Evolutionary conservation across 2,329 filamentous ascomycete genomes (phyloP), one percentile per base, ranked within the genome.

Genomic region (Cladosporium oxysporum): DNA sequence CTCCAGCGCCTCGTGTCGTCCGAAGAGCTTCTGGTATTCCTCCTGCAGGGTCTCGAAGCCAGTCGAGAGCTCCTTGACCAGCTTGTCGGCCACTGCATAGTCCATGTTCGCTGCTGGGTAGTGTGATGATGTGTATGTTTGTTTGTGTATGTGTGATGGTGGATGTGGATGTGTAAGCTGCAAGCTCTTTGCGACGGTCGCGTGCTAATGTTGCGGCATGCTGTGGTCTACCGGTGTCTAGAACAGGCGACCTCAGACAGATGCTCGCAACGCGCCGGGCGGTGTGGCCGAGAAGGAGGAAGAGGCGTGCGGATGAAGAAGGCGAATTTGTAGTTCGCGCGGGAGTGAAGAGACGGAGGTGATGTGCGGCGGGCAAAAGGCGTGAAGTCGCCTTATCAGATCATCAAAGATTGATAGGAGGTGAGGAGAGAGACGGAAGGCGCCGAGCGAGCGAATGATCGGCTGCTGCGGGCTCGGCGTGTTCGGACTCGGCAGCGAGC

Each of bases 41-140:
- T 77, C 77, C 60, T 77, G 79, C 67, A 84, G 72, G 35, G 80
- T 76, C 50, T 79, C 80, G 70, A 83, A 84, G 66, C 82, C 82
- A 64, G 79, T 76, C 1, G 71, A 66, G 49, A 81, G 75, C 67
- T 83, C 78, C 71, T 79, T 76, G 63, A 82, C 77, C 65, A 76
- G 44, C 44, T 65, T 44, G 33, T 65, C 55, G 1, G 62, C 62
- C 41, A 60, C 55, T 7, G 55, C 35, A 44, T 50, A 41, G 11
- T 65, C 62, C 62, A 65, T 65, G 21, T 23, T 29, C n/a, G 31
- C 16, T 55, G 52, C 29, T 12, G 11, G 31, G 50, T 23, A 26
- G n/a, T 47, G 41, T 21, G 41, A 47, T 47, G 41, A 23, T 47
- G n/a, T 23, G 41, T 47, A 16, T n/a, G 41, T 47, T 11, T 21